Evolutionary conservation across 192 early-diverging fungal species (phyloP), one percentile per base, ranked within the genome.

Genomic region (Polychytrium aggregatum): DNA sequence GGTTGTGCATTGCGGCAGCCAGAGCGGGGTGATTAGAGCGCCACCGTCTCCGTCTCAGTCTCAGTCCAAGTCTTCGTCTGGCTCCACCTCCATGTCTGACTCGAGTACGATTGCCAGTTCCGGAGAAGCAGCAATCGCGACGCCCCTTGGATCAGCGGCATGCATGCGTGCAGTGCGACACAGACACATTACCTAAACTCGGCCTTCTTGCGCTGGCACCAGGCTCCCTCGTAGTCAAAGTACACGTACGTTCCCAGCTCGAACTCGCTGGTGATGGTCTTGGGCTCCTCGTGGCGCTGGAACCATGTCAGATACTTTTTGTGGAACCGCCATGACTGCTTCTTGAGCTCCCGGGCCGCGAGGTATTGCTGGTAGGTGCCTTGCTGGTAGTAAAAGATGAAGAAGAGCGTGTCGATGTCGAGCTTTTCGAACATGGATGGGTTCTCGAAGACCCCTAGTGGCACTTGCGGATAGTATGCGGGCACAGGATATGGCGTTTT

Each of bases 221-320:
- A 98, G 20, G 83, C 83, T 16, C 84, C 87, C 62, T 98, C 92
- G 52, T 89, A 97, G 63, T 98, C 95, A 77, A 98, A 98, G 67
- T 97, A 98, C 28, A 97, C 81, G 57, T 98, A 98, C 20, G 95
- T 93, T 21, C 95, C 95, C 60, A 88, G 85, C 65, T 98, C 95
- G 70, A 87, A 98, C 55, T 93, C 87, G 53, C 95, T 92, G 16
- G 88, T 98, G 41, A 95, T 93, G 11, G 79, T 79, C 61, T 84
- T 86, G 36, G 95, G 95, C 67, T 98, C 91, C 53, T 97, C 90
- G 59, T 86, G 89, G 16, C 95, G 81, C 65, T 98, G 95, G 71
- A 98, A 98, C 95, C 95, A 98, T 40, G 95, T 97, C 43, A 84
- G 64, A 53, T 90, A 95, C 74, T 95, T 90, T 73, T 93, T 98